Conservation (phyloP, 2,329 filamentous ascomycete species). For the Botryotinia globosa region DNA sequence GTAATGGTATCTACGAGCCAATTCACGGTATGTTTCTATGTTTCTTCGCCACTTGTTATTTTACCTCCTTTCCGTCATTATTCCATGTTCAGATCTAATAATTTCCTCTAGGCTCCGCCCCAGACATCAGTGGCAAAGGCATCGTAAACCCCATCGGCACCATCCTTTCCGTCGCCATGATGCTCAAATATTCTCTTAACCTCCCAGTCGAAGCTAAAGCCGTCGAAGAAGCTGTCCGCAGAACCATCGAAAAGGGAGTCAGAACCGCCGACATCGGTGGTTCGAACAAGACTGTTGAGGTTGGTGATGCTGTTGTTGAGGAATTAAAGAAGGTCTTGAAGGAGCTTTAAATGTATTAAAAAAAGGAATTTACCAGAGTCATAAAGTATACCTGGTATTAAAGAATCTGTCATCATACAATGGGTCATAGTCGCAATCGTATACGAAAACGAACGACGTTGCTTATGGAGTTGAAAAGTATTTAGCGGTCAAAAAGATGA, state of each 20-base stretch:
- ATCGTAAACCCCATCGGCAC: constrained; percentile 92
- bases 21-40: constrained; percentile 71
- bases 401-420: not conserved
- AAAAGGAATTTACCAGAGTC: not conserved
- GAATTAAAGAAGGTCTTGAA: constrained; percentile 68
- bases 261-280: constrained; percentile 86
- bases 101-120: constrained; percentile 65
- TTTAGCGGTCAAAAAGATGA: not conserved
- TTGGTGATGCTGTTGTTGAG: constrained; percentile 77
- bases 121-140: constrained; percentile 87
- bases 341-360: constrained; percentile 24
- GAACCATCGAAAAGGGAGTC: constrained; percentile 74
- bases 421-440: not conserved
- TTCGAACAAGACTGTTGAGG: constrained; percentile 66
- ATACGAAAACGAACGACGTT: not conserved
- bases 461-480: not conserved
- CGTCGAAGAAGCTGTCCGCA: constrained; percentile 77
- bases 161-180: constrained; percentile 90
- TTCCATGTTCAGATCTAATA: not conserved
- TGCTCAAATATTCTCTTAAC: constrained; percentile 88
- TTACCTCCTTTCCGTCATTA: not conserved
- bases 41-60: not conserved
- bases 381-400: not conserved
- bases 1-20: constrained; percentile 96
- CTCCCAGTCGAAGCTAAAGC: constrained; percentile 72